Evolutionary conservation across 306 rosid species (phyloP).

Genomic region (Argentina anserina): DNA sequence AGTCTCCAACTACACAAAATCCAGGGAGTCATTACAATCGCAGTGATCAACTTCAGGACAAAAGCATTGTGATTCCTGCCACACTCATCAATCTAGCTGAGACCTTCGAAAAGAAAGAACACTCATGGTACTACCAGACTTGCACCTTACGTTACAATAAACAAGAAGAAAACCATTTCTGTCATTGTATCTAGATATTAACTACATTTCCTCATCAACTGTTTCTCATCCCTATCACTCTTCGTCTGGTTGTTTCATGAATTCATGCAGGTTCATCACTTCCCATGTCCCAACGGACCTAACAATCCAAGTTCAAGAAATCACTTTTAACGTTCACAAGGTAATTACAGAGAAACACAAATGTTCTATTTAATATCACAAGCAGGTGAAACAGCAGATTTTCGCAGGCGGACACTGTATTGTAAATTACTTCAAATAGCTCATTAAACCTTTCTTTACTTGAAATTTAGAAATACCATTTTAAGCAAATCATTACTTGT

Average conservation of each 20-base stretch:
- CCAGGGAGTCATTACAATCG: slow-evolving; percentile 29
- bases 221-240: slow-evolving; percentile 1
- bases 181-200: neutral
- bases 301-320: slow-evolving; percentile 62
- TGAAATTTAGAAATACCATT: neutral
- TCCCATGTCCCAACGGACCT: slow-evolving; percentile 82
- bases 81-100: slow-evolving; percentile 44
- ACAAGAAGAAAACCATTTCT: slow-evolving; percentile 4
- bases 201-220: neutral
- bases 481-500: neutral
- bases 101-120: slow-evolving; percentile 46
- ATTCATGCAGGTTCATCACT: slow-evolving; percentile 64
- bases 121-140: slow-evolving; percentile 47
- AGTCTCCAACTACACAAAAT: slow-evolving; percentile 41
- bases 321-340: slow-evolving; percentile 79
- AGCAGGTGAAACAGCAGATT: neutral
- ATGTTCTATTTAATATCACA: neutral
- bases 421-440: neutral
- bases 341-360: slow-evolving; percentile 37
- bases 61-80: slow-evolving; percentile 62
- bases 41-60: slow-evolving; percentile 42
- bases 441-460: neutral
- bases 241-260: slow-evolving; percentile 15
- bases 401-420: neutral
- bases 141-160: slow-evolving; percentile 1